phyloP scores from a whole-genome alignment of 352 stramenopile genomes.

The Pythium myriotylum region DNA sequence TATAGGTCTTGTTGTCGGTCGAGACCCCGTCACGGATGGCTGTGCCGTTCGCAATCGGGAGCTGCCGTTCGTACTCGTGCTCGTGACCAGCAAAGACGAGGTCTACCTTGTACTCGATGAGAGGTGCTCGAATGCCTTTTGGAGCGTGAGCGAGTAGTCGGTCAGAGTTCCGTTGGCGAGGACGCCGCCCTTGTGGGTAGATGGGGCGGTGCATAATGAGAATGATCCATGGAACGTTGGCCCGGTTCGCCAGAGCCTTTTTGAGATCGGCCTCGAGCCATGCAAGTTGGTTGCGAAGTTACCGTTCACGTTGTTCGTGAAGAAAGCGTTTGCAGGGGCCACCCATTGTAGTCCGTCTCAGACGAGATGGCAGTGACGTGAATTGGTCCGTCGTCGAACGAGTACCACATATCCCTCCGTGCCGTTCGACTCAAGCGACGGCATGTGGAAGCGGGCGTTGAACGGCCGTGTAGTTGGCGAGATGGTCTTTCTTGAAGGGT shows the following conservation, averaged over 20 bases:
- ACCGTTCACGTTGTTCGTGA: constrained; percentile 27
- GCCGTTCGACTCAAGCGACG: constrained; percentile 55
- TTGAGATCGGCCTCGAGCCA: constrained; percentile 61
- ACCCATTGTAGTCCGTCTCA: constrained; percentile 63
- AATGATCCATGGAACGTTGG: constrained; percentile 52
- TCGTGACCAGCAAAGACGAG: constrained; percentile 49
- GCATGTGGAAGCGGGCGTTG: constrained; percentile 88
- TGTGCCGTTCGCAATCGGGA: constrained; percentile 40
- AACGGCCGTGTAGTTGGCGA: constrained; percentile 86
- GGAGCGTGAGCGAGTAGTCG: constrained; percentile 31
- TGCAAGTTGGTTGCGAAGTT: constrained; percentile 41
- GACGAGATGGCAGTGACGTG: constrained; percentile 84
- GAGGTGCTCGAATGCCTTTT: constrained; percentile 54
- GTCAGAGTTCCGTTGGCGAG: constrained; percentile 35
- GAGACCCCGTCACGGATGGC: constrained; percentile 46
- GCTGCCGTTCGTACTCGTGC: constrained; percentile 53
- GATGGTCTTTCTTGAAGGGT: constrained; percentile 42
- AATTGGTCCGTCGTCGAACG: constrained; percentile 80
- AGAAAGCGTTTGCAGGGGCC: constrained; percentile 28
- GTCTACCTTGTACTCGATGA: constrained; percentile 64
- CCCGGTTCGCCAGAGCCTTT: constrained; percentile 44
- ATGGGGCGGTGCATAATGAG: constrained; percentile 56
- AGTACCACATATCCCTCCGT: constrained; percentile 88
- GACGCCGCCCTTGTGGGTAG: constrained; percentile 40
- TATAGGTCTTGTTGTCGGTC: constrained; percentile 38